These are phyloP conservation scores for Sideroxylon spinosum DNA, from an alignment of 179 eudicot genomes.

Conservation along the genomic window DNA sequence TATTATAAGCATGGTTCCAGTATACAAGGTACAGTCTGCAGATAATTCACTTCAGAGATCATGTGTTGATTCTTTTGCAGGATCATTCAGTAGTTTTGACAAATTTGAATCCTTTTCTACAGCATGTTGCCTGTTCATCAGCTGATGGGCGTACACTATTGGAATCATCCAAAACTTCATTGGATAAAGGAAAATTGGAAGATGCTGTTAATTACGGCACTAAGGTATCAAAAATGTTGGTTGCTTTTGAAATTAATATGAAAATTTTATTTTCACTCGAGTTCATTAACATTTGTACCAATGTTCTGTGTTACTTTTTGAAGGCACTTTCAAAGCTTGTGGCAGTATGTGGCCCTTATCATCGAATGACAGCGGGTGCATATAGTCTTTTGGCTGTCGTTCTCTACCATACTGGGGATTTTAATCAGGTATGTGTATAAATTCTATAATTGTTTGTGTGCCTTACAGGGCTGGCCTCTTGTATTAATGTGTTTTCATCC, in stretches of 20 bases:
- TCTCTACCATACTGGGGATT: conserved; percentile 79
- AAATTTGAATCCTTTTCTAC: conserved; percentile 16
- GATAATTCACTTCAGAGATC: conserved; percentile 6
- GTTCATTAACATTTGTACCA: neutral
- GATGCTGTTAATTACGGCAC: conserved; percentile 81
- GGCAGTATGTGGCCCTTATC: conserved; percentile 77
- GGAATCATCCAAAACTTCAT: conserved; percentile 75
- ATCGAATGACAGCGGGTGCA: conserved; percentile 89
- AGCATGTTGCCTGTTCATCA: conserved; percentile 85
- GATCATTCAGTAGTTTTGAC: conserved; percentile 14
- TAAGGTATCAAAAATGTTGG: conserved; percentile 34
- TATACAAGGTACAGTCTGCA: conserved; percentile 52
- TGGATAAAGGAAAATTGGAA: conserved; percentile 82
- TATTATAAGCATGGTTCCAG: conserved; percentile 67
- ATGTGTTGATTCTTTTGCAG: neutral
- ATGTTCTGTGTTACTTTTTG: conserved; percentile 23
- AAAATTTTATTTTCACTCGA: neutral
- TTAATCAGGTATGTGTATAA: conserved; percentile 55
- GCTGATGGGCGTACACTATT: conserved; percentile 80
- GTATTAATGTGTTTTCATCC: neutral
- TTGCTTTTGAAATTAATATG: neutral
- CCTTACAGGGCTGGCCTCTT: neutral
- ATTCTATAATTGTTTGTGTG: neutral
- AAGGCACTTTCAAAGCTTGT: conserved; percentile 74
- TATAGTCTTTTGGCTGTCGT: conserved; percentile 85